phyloP scores from a whole-genome alignment of 108 stramenopile species.

The Cyclotella distinguenda region DNA sequence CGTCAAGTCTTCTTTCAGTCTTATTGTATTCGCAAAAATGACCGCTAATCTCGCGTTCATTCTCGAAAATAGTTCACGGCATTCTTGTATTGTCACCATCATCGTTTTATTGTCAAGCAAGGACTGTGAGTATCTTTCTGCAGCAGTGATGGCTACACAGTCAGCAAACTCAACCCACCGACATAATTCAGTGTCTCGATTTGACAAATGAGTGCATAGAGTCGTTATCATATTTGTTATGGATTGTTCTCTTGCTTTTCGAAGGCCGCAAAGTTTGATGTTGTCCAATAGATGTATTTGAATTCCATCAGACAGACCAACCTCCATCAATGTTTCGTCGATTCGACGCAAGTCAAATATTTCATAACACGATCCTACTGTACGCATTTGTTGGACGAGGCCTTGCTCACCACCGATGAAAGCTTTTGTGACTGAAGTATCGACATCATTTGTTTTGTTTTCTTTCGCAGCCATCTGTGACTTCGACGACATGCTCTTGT shows the following conservation, averaged over 20 bases:
- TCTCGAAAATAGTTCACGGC: not conserved
- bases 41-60: not conserved
- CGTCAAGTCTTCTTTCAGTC: slow-evolving; percentile 12
- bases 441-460: too few species aligned
- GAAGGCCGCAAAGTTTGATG: slow-evolving; percentile 9
- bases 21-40: not conserved
- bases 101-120: slow-evolving; percentile 10
- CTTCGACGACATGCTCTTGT: too few species aligned
- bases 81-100: not conserved
- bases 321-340: not conserved
- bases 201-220: slow-evolving; percentile 29
- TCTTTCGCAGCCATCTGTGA: too few species aligned
- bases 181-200: slow-evolving; percentile 15
- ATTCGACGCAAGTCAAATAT: not conserved
- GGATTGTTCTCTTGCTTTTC: slow-evolving; percentile 30
- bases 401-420: too few species aligned
- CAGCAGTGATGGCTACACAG: slow-evolving; percentile 8
- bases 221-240: slow-evolving; percentile 27
- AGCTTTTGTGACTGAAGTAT: too few species aligned
- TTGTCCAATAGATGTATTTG: slow-evolving; percentile 16
- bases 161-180: slow-evolving; percentile 31
- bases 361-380: not conserved
- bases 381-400: too few species aligned
- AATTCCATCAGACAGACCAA: slow-evolving; percentile 8
- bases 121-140: slow-evolving; percentile 12